These are phyloP conservation scores for Diddensiella transvaalensis DNA, from an alignment of 805 yeast genomes.

Conservation along the genomic window DNA sequence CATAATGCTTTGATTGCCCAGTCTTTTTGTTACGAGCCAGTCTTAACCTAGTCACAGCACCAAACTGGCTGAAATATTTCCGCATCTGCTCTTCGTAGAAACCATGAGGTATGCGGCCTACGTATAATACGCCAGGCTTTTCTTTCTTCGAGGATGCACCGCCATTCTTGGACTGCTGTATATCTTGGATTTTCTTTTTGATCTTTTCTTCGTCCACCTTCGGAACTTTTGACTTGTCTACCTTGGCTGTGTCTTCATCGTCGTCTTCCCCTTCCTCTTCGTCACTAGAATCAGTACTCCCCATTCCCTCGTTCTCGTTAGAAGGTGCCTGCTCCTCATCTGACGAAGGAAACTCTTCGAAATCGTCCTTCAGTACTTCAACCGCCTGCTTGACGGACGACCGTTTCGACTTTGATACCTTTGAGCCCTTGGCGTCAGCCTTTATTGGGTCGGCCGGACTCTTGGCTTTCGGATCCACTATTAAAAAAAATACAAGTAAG, in stretches of 20 bases:
- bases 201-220: conserved; percentile 15
- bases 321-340: conserved; percentile 21
- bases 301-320: conserved; percentile 21
- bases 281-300: conserved; percentile 27
- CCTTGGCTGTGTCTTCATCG: conserved; percentile 19
- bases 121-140: conserved; percentile 65
- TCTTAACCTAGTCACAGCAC: conserved; percentile 72
- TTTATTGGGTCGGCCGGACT: neutral
- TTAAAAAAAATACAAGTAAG: no score
- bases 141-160: conserved; percentile 21
- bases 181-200: conserved; percentile 12
- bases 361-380: conserved; percentile 9
- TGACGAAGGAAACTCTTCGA: conserved; percentile 23
- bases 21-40: conserved; percentile 85
- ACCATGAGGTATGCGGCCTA: conserved; percentile 91
- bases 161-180: conserved; percentile 20
- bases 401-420: conserved; percentile 14
- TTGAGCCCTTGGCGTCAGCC: neutral
- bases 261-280: conserved; percentile 24
- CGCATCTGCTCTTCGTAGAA: conserved; percentile 72
- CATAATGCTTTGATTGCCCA: conserved; percentile 89
- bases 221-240: conserved; percentile 12
- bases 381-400: neutral
- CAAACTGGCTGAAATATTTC: conserved; percentile 86
- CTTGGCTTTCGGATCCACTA: neutral